Base-by-base conservation (phyloP, 2,329 filamentous ascomycete species). In the Arthrobotrys entomopaga region DNA sequence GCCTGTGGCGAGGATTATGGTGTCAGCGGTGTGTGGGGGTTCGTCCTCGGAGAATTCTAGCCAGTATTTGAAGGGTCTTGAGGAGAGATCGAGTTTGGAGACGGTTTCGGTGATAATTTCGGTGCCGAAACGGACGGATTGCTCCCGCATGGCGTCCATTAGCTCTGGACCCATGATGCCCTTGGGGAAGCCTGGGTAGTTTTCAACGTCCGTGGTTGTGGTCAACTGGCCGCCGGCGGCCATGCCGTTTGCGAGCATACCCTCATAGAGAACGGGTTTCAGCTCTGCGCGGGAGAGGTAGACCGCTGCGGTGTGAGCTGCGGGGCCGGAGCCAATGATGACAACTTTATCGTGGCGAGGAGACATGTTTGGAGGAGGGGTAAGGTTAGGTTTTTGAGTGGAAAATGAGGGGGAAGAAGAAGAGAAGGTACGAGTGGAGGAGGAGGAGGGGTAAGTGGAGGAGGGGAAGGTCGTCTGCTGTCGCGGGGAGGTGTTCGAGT, bases 121-220 rank as follows among this genome's bases (percentile, higher is more conserved):
- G 76, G 96, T 97, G 80, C 95, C 96, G 83, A 97, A 98, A 75
- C 89, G 90, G 82, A 90, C 88, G 71, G 93, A 97, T 83, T 99
- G 95, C 75, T 87, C 88, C 82, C 91, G 90, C 94, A 99, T 98
- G 82, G 90, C 88, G 78, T 97, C 94, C 95, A 99, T 99, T 78
- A 99, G 85, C 80, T 92, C 90, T 66, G 87, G 83, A 78, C 95
- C 95, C 83, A 92, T 91, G 81, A 99, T 93, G 77, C 90, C 91
- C 79, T 91, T 87, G 80, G 91, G 91, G 84, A 98, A 99, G 54
- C 95, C 95, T 24, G 95, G 95, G 83, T 90, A 99, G 87, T 99
- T 99, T 86, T 99, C 95, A 73, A 99, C 89, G 78, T 99, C 96
- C 80, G 96, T 98, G 65, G 95, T 99, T 24, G 96, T 99, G 65